These are phyloP conservation scores for Rosa lucieae DNA, from an alignment of 306 rosid species.

Conservation along the genomic window DNA sequence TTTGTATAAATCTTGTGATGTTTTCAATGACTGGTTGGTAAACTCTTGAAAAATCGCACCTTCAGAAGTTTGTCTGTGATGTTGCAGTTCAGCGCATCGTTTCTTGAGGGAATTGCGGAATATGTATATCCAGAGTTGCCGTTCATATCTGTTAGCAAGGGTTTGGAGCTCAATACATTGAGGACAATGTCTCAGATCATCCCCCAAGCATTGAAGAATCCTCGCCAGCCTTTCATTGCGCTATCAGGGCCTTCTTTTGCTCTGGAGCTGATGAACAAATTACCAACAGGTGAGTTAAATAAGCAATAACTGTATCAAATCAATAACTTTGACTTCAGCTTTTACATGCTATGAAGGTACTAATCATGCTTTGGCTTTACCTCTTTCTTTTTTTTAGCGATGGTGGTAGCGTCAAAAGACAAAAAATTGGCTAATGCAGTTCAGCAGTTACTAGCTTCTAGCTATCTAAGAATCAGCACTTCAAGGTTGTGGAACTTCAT, in stretches of 20 bases:
- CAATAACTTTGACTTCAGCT: neutral
- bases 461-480: conserved; percentile 87
- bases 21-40: neutral
- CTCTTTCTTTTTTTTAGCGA: conserved; percentile 50
- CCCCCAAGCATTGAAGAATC: conserved; percentile 75
- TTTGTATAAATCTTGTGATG: neutral
- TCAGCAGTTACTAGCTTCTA: conserved; percentile 80
- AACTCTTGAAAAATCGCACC: neutral
- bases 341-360: neutral
- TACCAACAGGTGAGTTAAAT: conserved; percentile 73
- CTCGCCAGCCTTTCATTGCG: conserved; percentile 93
- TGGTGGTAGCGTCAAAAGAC: conserved; percentile 96
- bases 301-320: neutral
- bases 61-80: conserved; percentile 10
- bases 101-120: conserved; percentile 79
- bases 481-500: conserved; percentile 63
- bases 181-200: conserved; percentile 94
- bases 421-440: conserved; percentile 73
- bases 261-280: conserved; percentile 73
- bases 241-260: conserved; percentile 96
- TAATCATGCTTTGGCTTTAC: conserved; percentile 13
- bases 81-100: conserved; percentile 79
- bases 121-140: conserved; percentile 83
- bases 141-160: conserved; percentile 91
- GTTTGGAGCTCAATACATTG: conserved; percentile 81